A percentile compares a stretch with the other conserved stretches of the same genome.
phyloP scores from a whole-genome alignment of 2,329 filamentous ascomycete species.

The Exophiala sideris region DNA sequence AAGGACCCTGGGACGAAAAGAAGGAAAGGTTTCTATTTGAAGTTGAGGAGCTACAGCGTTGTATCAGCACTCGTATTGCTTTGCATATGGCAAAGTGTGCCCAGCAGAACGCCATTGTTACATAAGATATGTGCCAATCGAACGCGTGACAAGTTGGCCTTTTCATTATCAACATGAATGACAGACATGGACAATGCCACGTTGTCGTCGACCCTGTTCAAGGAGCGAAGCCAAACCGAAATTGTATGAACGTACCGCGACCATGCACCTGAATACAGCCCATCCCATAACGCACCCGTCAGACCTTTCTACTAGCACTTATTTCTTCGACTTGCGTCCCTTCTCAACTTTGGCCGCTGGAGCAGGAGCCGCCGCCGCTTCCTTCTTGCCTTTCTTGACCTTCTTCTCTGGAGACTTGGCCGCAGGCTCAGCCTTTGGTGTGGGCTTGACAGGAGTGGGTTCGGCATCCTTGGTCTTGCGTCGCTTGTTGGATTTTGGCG shows the following conservation, averaged over 20 bases:
- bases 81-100: too few relatives aligned
- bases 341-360: conserved; percentile 27
- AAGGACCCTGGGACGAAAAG: too few relatives aligned
- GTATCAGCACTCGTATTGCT: too few relatives aligned
- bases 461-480: conserved; percentile 41
- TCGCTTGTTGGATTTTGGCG: conserved; percentile 41
- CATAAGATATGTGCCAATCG: neutral
- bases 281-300: neutral
- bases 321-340: conserved; percentile 27
- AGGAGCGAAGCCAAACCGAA: neutral
- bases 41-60: too few relatives aligned
- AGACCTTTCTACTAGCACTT: neutral
- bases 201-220: too few relatives aligned
- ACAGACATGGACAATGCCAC: neutral
- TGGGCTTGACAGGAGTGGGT: conserved; percentile 36
- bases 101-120: too few relatives aligned
- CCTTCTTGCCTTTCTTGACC: conserved; percentile 50
- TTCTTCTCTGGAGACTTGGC: conserved; percentile 34
- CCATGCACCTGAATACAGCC: too few relatives aligned
- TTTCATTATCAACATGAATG: conserved; percentile 1
- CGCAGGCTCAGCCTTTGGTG: conserved; percentile 32
- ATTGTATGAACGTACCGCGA: conserved; percentile 3
- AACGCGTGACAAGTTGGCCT: neutral
- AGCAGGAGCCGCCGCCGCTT: conserved; percentile 28
- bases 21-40: too few relatives aligned